Base-by-base conservation (phyloP, 2,329 filamentous ascomycete genomes). In the Hysterium pulicare region DNA sequence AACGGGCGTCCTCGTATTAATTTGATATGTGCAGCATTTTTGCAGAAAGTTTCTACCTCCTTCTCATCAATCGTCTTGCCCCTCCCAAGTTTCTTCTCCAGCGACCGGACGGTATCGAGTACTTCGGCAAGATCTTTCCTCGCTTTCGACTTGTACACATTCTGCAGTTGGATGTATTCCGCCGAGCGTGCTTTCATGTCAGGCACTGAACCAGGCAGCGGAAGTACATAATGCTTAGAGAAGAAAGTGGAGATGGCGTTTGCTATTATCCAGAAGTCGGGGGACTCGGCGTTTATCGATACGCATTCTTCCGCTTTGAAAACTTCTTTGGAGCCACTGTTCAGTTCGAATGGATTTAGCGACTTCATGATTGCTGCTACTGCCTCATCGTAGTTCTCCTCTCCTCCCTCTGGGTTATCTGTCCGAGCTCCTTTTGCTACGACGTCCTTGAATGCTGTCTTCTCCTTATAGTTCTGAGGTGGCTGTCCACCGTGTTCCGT, bases 341-440 rank as follows among this genome's bases (percentile, higher is more conserved):
- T 82, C 16, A 94, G 66, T 20, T 78, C 78, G 34, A 84, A 82
- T 15, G 75, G 71, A 33, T 84, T 83, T 23, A 98, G 73, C n/a
- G 86, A 87, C 67, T 95, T 95, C 57, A 97, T 75, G 1, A 97
- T 90, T 4, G 90, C 89, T 11, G 82, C 83, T 34, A 84, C 82
- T 3, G 93, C 94, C 68, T 98, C 93, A 47, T 96, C 89, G 59
- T 90, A 98, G 66, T 98, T 98, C 71, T 98, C 93, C 62, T 98
- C 93, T 43, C 86, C 87, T 34, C 90, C 90, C 64, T 95, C 90
- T 0, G 88, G 67, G 44, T 82, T 94, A 53, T 84, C 72, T 38
- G 73, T 86, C 54, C 90, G 81, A 54, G 85, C 79, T 2, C 78
- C 81, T 5, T 75, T 73, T 9, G 81, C 74, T 1, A 98, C 81